Percentiles rank a stretch among this genome's conserved stretches.
phyloP scores from a whole-genome alignment of 495 filamentous ascomycete species.

The Podospora pseudoanserina region DNA sequence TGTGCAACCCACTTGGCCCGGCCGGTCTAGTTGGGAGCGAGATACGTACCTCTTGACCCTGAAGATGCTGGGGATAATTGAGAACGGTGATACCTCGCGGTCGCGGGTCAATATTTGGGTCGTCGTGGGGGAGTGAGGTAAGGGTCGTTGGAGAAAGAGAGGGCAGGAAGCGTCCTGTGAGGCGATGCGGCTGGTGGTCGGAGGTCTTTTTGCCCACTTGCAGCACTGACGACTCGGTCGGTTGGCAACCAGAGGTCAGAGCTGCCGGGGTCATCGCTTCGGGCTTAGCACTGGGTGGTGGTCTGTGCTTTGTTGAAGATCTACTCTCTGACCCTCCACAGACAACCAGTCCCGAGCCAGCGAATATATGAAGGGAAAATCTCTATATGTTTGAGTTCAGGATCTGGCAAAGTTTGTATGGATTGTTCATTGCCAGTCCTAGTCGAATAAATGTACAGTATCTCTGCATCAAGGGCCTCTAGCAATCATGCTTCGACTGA shows the following conservation, averaged over 20 bases:
- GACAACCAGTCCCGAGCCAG: not conserved
- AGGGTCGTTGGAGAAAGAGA: conserved; percentile 6
- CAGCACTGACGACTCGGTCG: conserved; percentile 26
- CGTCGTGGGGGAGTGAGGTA: conserved; percentile 12
- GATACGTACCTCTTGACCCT: conserved; percentile 13
- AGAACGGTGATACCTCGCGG: conserved; percentile 19
- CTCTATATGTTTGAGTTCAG: too few species aligned
- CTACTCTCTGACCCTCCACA: not conserved
- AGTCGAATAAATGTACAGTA: too few species aligned
- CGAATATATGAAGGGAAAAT: not conserved
- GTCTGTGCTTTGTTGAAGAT: conserved; percentile 7
- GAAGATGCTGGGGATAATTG: conserved; percentile 8
- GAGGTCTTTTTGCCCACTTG: conserved; percentile 23
- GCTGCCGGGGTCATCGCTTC: conserved; percentile 20
- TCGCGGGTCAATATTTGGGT: conserved; percentile 8
- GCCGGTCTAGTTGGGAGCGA: not conserved
- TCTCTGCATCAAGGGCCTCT: too few species aligned
- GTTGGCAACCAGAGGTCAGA: conserved; percentile 22
- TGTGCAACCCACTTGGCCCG: not conserved
- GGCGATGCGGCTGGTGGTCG: conserved; percentile 28
- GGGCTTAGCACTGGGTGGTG: conserved; percentile 21
- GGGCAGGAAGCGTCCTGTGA: conserved; percentile 20
- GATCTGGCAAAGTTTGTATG: too few species aligned
- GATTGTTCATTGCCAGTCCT: too few species aligned
- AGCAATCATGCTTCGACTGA: too few species aligned